Conservation (phyloP, 1,284 basidiomycete species). For the Sparassis latifolia region DNA sequence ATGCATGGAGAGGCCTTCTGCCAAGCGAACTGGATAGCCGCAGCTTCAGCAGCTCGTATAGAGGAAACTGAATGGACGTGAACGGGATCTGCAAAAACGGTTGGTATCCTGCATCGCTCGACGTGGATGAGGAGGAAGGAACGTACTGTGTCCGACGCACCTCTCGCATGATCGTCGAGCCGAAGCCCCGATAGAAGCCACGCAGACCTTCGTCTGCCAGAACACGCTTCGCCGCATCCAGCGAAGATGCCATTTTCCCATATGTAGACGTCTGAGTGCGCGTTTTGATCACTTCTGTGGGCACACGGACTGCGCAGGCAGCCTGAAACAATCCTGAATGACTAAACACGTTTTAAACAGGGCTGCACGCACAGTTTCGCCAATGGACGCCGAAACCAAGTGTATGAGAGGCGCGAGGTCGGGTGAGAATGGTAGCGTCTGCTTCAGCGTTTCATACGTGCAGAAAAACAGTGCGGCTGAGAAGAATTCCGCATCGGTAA, state of each 20-base stretch:
- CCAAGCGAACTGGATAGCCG: constrained; percentile 46
- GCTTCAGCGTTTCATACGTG: constrained; percentile 89
- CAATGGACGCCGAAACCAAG: constrained; percentile 75
- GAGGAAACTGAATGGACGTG: constrained; percentile 94
- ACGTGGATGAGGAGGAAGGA: neutral
- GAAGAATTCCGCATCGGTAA: neutral
- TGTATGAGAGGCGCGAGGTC: constrained; percentile 69
- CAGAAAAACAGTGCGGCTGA: constrained; percentile 93
- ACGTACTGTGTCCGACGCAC: constrained; percentile 29
- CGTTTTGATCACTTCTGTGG: constrained; percentile 92
- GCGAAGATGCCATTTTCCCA: constrained; percentile 39
- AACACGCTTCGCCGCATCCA: constrained; percentile 41
- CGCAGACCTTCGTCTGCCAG: constrained; percentile 52
- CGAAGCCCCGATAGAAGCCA: constrained; percentile 79
- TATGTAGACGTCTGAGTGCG: constrained; percentile 74
- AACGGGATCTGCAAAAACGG: constrained; percentile 86
- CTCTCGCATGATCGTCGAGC: constrained; percentile 74
- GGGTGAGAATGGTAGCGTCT: constrained; percentile 50
- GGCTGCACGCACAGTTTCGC: constrained; percentile 66
- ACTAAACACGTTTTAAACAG: constrained; percentile 19
- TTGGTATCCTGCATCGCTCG: neutral
- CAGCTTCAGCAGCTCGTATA: constrained; percentile 88
- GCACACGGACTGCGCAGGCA: constrained; percentile 90
- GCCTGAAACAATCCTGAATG: constrained; percentile 40
- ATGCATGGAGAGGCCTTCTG: constrained; percentile 58